Percentiles rank a stretch among this genome's conserved stretches.
These are phyloP conservation scores for Boletus vinaceobasis DNA, from an alignment of 768 basidiomycete species.

Conservation along the genomic window DNA sequence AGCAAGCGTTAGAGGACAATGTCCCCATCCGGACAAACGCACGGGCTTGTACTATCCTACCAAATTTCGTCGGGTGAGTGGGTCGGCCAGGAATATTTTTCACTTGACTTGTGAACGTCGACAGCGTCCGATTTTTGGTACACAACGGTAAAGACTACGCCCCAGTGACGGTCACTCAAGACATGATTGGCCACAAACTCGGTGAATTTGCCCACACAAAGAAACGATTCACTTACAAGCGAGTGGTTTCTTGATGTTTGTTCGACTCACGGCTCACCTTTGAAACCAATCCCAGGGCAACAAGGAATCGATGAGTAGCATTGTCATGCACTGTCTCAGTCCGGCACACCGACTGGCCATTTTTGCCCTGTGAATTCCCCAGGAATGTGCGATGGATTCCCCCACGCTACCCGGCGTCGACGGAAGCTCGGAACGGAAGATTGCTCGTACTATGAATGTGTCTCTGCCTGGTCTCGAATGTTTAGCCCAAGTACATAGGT, in stretches of 20 bases:
- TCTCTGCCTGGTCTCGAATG: not conserved
- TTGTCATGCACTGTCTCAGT: not conserved
- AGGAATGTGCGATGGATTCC: not conserved
- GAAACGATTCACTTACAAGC: conserved; percentile 86
- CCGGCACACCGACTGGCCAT: not conserved
- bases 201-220: conserved; percentile 92
- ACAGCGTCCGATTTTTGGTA: conserved; percentile 82
- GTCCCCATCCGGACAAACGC: conserved; percentile 87
- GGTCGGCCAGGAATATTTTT: not conserved
- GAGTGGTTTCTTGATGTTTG: conserved; percentile 33
- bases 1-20: conserved; percentile 75
- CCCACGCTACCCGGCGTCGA: not conserved
- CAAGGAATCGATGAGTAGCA: conserved; percentile 35
- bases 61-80: conserved; percentile 91
- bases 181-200: conserved; percentile 98
- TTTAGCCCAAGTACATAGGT: not conserved
- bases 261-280: not conserved
- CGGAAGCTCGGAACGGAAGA: not conserved
- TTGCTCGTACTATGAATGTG: not conserved
- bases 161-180: conserved; percentile 85
- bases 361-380: not conserved
- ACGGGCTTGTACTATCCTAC: conserved; percentile 87
- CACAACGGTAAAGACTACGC: conserved; percentile 92
- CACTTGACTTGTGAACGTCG: not conserved
- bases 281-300: conserved; percentile 27